Conservation (phyloP, 108 stramenopile genomes). For the Nitzschia sp. region DNA sequence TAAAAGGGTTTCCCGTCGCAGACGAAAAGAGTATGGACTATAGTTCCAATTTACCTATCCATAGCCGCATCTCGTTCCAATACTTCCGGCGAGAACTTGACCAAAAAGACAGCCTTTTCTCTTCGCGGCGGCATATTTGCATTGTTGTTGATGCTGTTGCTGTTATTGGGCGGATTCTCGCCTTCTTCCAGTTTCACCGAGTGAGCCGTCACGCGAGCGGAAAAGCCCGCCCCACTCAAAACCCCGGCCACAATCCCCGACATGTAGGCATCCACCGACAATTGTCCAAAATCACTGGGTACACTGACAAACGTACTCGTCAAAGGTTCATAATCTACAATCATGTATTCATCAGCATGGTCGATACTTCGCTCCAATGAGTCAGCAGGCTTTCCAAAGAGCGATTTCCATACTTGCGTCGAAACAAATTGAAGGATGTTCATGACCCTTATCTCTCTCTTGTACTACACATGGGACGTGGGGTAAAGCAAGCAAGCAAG, state of each 20-base stretch:
- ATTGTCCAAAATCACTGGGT: constrained; percentile 81
- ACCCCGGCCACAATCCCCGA: constrained; percentile 91
- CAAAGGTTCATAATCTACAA: constrained; percentile 90
- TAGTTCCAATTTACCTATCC: constrained; percentile 39
- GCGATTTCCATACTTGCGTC: constrained; percentile 89
- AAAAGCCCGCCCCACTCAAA: constrained; percentile 83
- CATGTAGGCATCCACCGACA: constrained; percentile 92
- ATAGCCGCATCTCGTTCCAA: constrained; percentile 78
- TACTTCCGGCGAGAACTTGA: constrained; percentile 88
- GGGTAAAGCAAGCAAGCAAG: too few species aligned
- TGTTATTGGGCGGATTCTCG: constrained; percentile 9
- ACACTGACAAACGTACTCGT: constrained; percentile 87
- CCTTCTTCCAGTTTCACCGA: constrained; percentile 72
- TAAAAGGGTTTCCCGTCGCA: too few species aligned
- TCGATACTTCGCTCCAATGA: constrained; percentile 93
- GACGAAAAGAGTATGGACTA: too few species aligned
- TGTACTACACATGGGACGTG: constrained; percentile 39
- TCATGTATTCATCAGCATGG: constrained; percentile 96
- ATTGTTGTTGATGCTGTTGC: constrained; percentile 9
- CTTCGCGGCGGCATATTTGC: constrained; percentile 61
- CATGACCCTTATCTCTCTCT: constrained; percentile 85
- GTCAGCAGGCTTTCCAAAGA: constrained; percentile 95
- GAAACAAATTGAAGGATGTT: constrained; percentile 92
- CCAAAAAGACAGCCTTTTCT: constrained; percentile 91
- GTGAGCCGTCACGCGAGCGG: constrained; percentile 86